Base-by-base conservation (phyloP, 345 rosid species). In the Acer negundo region DNA sequence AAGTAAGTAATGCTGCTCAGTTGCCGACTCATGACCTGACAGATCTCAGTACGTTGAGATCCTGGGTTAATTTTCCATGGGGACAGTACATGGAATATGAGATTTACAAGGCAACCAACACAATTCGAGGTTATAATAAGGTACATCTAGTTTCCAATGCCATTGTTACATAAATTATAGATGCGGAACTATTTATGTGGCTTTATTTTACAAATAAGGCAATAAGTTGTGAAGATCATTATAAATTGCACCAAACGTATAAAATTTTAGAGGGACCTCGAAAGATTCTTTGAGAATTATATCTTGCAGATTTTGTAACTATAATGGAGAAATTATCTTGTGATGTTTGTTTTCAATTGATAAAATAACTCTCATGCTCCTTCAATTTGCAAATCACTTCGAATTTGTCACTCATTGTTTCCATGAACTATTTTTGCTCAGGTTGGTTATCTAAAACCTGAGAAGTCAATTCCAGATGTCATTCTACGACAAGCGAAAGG, bases 41-140 rank as follows among this genome's bases (percentile, higher is more conserved):
- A 44, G 98, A 95, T 83, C 97, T 95, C 74, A 93, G 99, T 83
- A 95, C 99, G 0, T 85, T 93, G 87, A 93, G 99, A 84, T 93
- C 99, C 75, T 95, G 99, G 99, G 82, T 92, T 69, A 95, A 95
- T 83, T 93, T 95, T 84, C 99, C 99, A 0, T 95, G 99, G 98
- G 96, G 93, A 59, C 96, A 92, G 63, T 88, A 96, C 62, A 90
- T 95, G 99, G 97, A 92, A 76, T 82, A 88, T 77, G 99, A 95
- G 80, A 93, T 95, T 73, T 95, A 95, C 70, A 95, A 95, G 84
- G 97, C 99, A 71, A 84, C 98, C 77, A 95, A 95, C 67, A 83
- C 93, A 22, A 84, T 93, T 46, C 88, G 86, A 10, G 89, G 92
- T 69, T 93, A 95, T 83, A 84, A 81, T 65, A 91, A 93, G 92